Base-by-base conservation (phyloP, 2,329 filamentous ascomycete species). In the Saccharata proteae region DNA sequence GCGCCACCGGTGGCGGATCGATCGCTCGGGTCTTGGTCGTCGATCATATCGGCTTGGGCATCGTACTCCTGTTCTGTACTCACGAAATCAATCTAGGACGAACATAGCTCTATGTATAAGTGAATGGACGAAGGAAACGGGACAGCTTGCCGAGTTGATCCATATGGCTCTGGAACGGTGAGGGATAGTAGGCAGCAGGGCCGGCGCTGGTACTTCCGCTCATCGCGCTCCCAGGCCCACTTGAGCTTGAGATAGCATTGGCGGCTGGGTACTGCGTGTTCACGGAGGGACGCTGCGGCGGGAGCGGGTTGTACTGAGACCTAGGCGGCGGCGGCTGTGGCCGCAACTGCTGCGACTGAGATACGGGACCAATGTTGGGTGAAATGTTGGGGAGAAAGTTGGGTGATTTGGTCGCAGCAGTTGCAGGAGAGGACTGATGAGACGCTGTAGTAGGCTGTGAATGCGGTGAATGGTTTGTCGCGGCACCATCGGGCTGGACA, bases 1-100 rank as follows among this genome's bases (percentile, higher is more conserved):
- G 77, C 71, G 10, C 73, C 74, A 26, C 76, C 70, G 24, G 74
- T 76, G 34, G 78, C 70, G 8, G 75, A 74, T 38, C 84, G 77
- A 42, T 76, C 67, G 52, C 50, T 56, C 24, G 65, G 71, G 45
- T 81, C 77, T 43, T 76, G 64, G 38, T 92, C 82, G 48, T 94
- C 86, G 55, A 92, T 75, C 69, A 93, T 81, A 48, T 88, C 84
- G 55, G 73, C 74, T 61, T 84, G 81, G 34, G 83, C 80, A 55
- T 94, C 86, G 62, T 94, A 96, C 65, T 96, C 88, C 69, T 93
- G 85, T 65, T 96, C 88, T 94, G 65, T 66, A 69, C 49, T 64
- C 60, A 74, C 57, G 61, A 54, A 67, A 71, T 80, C 64, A 78
- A 69, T 63, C 67, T 75, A 74, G 69, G 67, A 75, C 67, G 67